A percentile compares a stretch with the other conserved stretches of the same genome.
Conservation (phyloP, 331 rosid genomes). For the Pyracantha coccinea region DNA sequence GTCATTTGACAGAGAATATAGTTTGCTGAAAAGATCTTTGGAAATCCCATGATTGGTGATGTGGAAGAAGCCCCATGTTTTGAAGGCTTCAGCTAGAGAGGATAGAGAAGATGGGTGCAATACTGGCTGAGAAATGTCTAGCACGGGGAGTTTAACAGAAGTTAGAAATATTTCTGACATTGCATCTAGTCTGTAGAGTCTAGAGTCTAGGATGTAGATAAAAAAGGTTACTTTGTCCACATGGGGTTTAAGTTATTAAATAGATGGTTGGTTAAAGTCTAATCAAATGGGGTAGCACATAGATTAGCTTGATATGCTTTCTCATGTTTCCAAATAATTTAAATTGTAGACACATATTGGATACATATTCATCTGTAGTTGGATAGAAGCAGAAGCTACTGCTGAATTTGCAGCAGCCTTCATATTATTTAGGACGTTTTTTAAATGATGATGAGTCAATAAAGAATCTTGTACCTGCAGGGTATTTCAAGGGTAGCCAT, state of each 20-base stretch:
- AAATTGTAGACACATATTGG: too few species aligned
- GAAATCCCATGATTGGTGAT: slow-evolving; percentile 91
- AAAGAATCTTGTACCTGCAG: too few species aligned
- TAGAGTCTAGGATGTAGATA: slow-evolving; percentile 3
- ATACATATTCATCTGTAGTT: accelerated
- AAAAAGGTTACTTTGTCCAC: slow-evolving; percentile 45
- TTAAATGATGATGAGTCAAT: too few species aligned
- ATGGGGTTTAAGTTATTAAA: slow-evolving; percentile 34
- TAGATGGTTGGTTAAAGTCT: slow-evolving; percentile 18
- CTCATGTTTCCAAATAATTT: too few species aligned
- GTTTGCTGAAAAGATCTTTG: slow-evolving; percentile 51
- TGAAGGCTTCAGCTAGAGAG: slow-evolving; percentile 64
- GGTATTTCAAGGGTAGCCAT: too few species aligned
- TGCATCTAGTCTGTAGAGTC: slow-evolving; percentile 10
- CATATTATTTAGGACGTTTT: too few species aligned
- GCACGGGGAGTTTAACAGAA: slow-evolving; percentile 60
- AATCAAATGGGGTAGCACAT: slow-evolving; percentile 2
- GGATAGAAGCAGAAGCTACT: too few species aligned
- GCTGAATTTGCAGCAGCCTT: too few species aligned
- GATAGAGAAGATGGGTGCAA: slow-evolving; percentile 45
- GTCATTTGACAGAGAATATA: slow-evolving; percentile 38
- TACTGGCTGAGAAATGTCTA: slow-evolving; percentile 75
- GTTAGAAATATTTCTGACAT: slow-evolving; percentile 47
- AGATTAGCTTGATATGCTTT: too few species aligned
- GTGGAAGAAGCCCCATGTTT: slow-evolving; percentile 88